Evolutionary conservation across 2,329 filamentous ascomycete genomes (phyloP), one percentile per base, ranked within the genome.

Genomic region (Sporothrix pallida): DNA sequence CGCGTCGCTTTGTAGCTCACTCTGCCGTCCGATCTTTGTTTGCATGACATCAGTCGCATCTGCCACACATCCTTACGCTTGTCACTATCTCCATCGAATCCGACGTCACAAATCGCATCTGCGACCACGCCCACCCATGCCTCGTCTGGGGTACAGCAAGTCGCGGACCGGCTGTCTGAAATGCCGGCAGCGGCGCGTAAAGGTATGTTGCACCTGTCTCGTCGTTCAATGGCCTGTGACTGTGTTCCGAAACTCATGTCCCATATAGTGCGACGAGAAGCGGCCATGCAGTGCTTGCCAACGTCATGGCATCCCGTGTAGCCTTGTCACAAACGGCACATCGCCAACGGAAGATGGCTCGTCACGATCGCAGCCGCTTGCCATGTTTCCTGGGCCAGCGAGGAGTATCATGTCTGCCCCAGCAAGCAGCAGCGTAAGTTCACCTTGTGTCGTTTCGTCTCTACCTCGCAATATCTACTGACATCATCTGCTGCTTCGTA

Each of bases 111-210:
- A 54, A 20, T 9, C 10, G 50, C 23, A 31, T 31, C 10, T 12
- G 13, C 54, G 13, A 15, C 54, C 54, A 31, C 54, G 31, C 15
- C 20, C 62, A 26, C 65, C 9, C 31, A 78, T 78, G 76, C 76
- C 77, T 52, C 71, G 77, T 46, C 72, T 78, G 37, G 77, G 76
- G 26, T 78, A 76, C 70, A 78, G 73, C 62, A 78, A 77, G 69
- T 76, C 76, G 74, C 74, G 76, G 26, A 76, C 73, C 44, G 76
- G 77, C 73, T 78, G 76, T 54, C 68, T 70, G 72, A 74, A 73
- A 70, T 77, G 77, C 68, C 72, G 76, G 6, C 76, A 78, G 71
- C 73, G 76, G 31, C 71, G 75, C 42, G 77, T 78, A 20, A 77
- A 77, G 75, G 77, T 75, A 12, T 4, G 42, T 74, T 37, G 60